Base-by-base conservation (phyloP, 768 basidiomycete species). In the Daedalea quercina region DNA sequence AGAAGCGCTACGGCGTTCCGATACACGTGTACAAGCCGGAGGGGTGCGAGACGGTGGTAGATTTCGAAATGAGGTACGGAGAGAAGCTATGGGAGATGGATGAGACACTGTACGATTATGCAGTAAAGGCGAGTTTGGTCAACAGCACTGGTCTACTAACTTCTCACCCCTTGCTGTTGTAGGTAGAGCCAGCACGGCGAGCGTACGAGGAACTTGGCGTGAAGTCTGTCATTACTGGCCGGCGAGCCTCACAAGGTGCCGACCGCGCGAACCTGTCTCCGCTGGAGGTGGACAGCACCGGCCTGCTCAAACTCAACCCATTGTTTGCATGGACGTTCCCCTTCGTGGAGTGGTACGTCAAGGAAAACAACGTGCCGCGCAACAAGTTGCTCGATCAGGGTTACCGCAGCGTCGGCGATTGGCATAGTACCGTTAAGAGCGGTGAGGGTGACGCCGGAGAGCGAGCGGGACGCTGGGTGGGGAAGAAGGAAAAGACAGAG, bases 371-470 rank as follows among this genome's bases (percentile, higher is more conserved):
- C 43, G 94, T 97, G 0, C 94, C 94, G 2, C 81, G 82, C 55
- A 98, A 99, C 73, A 81, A 79, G 55, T 76, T 99, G 3, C 79
- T 99, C 37, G 82, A 82, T 54, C 82, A 92, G 65, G 96, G 96
- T 2, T 99, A 98, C 74, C 87, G 85, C 61, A 93, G 90, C 64
- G 83, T 99, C 57, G 96, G 96, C 3, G 96, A 99, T 69, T 95
- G 94, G 90, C 96, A 99, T 70, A 94, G 91, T 56, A 99, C 96
- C 0, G 69, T 67, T n/a, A 80, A 80, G 60, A 84, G 83, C 55
- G 84, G 80, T 0, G 73, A 72, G 9, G 79, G 87, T 40, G 90
- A 90, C 54, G 69, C 66, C 0, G 79, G 77, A 3, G 96, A 99
- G 70, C 80, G 96, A 23, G 84, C 87, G 1, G 95, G 95, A 1